These are phyloP conservation scores for Labyrinthula sp. DNA, from an alignment of 352 stramenopile species.

Conservation along the genomic window DNA sequence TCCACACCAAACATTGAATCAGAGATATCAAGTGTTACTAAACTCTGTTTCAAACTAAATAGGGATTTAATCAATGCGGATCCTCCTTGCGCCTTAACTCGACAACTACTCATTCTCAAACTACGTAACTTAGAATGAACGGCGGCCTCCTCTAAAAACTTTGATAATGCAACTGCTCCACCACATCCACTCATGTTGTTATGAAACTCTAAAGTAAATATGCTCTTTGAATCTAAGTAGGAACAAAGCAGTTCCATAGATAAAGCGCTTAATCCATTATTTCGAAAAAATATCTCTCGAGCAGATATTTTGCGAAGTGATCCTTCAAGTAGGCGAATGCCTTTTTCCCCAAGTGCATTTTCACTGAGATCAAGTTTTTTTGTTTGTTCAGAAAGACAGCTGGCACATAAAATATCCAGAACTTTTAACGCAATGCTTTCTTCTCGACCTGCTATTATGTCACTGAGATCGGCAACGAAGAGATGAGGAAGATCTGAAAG, in stretches of 20 bases:
- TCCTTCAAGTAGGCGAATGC: constrained; percentile 60
- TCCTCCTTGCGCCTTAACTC: constrained; percentile 55
- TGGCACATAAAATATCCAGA: constrained; percentile 49
- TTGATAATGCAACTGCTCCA: constrained; percentile 57
- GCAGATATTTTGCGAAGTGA: constrained; percentile 51
- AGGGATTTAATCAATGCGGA: constrained; percentile 58
- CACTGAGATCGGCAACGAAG: constrained; percentile 49
- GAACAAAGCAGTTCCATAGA: constrained; percentile 56
- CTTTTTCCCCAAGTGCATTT: constrained; percentile 79
- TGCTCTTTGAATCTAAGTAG: constrained; percentile 49
- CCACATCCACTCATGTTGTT: constrained; percentile 87
- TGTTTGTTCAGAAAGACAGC: constrained; percentile 48
- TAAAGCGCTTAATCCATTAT: constrained; percentile 72
- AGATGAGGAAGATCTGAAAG: constrained; percentile 17
- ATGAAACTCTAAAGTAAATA: constrained; percentile 79
- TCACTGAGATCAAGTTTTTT: constrained; percentile 71
- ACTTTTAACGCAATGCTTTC: constrained; percentile 66
- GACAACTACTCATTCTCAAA: constrained; percentile 73
- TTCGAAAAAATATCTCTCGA: constrained; percentile 66
- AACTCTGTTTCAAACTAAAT: constrained; percentile 39
- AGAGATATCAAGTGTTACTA: constrained; percentile 66
- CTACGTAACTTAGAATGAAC: constrained; percentile 57
- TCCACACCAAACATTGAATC: constrained; percentile 75
- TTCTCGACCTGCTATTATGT: constrained; percentile 65
- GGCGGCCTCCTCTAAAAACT: constrained; percentile 51